These are phyloP conservation scores for Claviceps maximensis DNA, from an alignment of 2,329 filamentous ascomycete genomes.

Conservation along the genomic window DNA sequence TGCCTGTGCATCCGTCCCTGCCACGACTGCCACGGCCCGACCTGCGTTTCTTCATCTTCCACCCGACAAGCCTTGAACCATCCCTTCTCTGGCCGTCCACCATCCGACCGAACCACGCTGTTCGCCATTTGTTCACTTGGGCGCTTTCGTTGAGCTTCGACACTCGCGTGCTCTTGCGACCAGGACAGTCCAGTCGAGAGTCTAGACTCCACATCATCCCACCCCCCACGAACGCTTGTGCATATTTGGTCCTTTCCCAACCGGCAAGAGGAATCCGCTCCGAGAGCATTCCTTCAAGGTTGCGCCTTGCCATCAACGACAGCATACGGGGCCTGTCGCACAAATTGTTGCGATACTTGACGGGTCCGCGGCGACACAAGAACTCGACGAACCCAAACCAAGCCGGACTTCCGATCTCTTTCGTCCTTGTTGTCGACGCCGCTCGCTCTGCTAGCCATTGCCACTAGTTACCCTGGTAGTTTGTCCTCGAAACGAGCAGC, in stretches of 20 bases:
- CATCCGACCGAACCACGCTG: neutral
- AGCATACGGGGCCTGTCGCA: neutral
- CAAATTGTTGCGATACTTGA: neutral
- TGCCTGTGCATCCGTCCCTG: neutral
- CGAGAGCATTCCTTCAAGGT: neutral
- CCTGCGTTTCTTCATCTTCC: neutral
- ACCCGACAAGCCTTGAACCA: neutral
- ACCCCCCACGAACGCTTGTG: neutral
- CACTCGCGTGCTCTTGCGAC: conserved; percentile 3
- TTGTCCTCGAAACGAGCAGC: neutral
- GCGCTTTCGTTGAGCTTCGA: neutral
- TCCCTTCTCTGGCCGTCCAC: neutral
- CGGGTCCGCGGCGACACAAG: neutral
- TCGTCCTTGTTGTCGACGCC: neutral
- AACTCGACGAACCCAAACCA: neutral
- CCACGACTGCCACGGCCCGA: neutral
- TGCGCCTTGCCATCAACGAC: neutral
- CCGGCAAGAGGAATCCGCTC: neutral
- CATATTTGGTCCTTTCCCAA: neutral
- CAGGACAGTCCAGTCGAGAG: neutral
- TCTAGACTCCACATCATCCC: neutral
- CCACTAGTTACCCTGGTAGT: neutral
- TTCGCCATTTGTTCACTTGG: neutral
- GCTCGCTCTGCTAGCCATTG: neutral
- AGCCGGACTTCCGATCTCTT: neutral